Base-by-base conservation (phyloP, 2,329 filamentous ascomycete species). In the Stromatinia cepivora region DNA sequence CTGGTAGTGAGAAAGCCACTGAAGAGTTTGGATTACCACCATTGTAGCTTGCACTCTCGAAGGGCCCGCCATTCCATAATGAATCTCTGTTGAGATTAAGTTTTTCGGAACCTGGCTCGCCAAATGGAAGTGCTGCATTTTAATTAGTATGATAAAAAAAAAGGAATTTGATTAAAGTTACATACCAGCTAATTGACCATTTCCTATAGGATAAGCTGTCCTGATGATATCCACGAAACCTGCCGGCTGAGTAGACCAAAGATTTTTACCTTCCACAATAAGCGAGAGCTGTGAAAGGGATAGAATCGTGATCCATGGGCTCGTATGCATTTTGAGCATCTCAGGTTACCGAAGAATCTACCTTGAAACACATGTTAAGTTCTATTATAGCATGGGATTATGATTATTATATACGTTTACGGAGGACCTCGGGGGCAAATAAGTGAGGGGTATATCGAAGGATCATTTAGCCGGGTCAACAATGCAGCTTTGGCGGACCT, bases 51-150 rank as follows among this genome's bases (percentile, higher is more conserved):
- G n/a, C 25, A 15, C 46, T 34, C 62, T 42, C 62, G 52, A n/a
- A 63, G 31, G 15, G 45, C 28, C 67, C 28, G 13, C 66, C 53
- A 34, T 83, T 0, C 84, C 84, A 3, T 82, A 83, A 2, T 81
- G 79, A 82, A 69, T 86, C 84, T 25, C 84, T 72, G 63, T 86
- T 86, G 50, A 85, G 68, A 28, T 78, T 80, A 7, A 85, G 66
- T 85, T 83, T 52, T 5, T 63, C 61, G 15, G 22, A 63, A 11
- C 81, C 81, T 0, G 83, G 79, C 22, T 76, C 71, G 0, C 84
- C 83, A 67, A 82, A 82, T 0, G 82, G 79, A 42, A 85, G 80
- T 3, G 79, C 81, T 69, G 25, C 31, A 10, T 22, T 28, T 4
- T 42, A 8, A n/a, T 64, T 52, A 69, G 58, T 25, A 25, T 34